Evolutionary conservation across 768 basidiomycete species (phyloP).

Genomic region (Hemileccinum impolitum): DNA sequence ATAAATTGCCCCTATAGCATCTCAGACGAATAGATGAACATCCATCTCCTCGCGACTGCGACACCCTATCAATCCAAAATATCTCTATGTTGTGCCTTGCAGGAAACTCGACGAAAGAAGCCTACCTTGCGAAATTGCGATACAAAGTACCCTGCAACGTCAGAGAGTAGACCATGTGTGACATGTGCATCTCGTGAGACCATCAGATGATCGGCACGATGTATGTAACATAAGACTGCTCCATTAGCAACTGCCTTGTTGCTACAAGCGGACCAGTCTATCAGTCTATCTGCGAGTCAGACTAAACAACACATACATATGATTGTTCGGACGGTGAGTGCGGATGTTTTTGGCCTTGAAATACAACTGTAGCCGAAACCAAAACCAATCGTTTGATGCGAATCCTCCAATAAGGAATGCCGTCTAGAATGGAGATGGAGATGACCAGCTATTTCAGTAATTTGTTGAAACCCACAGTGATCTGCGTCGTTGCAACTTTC

Average conservation of each 20-base stretch:
- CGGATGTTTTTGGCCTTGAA: slow-evolving; percentile 7
- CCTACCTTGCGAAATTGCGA: too few species aligned
- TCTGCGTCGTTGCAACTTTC: not conserved
- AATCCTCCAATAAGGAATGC: slow-evolving; percentile 14
- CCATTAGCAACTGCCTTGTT: not conserved
- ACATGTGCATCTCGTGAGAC: too few species aligned
- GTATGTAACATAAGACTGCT: too few species aligned
- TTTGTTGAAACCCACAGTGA: not conserved
- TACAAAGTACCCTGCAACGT: too few species aligned
- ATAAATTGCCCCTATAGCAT: slow-evolving; percentile 8
- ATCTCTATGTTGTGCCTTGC: not conserved
- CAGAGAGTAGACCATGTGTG: too few species aligned
- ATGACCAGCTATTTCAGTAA: not conserved
- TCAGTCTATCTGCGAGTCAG: too few species aligned
- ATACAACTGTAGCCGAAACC: slow-evolving; percentile 5
- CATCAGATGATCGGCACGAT: too few species aligned
- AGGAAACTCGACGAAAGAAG: too few species aligned
- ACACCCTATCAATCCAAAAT: too few species aligned
- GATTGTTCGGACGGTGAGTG: slow-evolving; percentile 7
- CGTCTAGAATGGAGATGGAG: not conserved
- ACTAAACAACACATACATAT: slow-evolving; percentile 3
- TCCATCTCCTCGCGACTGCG: too few species aligned
- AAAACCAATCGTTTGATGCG: slow-evolving; percentile 5
- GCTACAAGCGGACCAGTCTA: not conserved
- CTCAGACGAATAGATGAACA: not conserved